Percentiles rank a stretch among this genome's conserved stretches.
phyloP scores from a whole-genome alignment of 306 rosid species.

The Vigna radiata region DNA sequence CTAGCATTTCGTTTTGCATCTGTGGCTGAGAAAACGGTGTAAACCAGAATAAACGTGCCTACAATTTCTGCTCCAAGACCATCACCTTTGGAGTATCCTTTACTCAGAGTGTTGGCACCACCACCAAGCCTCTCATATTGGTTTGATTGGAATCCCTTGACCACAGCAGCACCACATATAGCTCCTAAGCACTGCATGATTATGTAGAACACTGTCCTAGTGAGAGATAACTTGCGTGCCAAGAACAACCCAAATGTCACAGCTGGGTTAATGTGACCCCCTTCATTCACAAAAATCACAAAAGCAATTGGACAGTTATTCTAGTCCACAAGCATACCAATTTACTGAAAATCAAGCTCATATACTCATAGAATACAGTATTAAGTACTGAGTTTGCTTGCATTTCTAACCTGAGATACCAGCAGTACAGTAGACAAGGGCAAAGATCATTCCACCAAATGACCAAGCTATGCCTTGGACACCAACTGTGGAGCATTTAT shows the following conservation, averaged over 20 bases:
- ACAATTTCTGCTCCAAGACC: conserved; percentile 36
- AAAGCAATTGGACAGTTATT: background rate
- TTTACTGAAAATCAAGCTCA: background rate
- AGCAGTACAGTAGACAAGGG: conserved; percentile 56
- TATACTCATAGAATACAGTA: background rate
- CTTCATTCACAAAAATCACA: conserved; percentile 2
- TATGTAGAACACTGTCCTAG: conserved; percentile 20
- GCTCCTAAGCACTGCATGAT: conserved; percentile 35
- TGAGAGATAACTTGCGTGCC: conserved; percentile 34
- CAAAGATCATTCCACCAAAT: conserved; percentile 59
- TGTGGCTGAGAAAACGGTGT: conserved; percentile 27
- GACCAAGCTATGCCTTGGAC: conserved; percentile 60
- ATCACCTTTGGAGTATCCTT: conserved; percentile 21
- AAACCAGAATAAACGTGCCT: conserved; percentile 26
- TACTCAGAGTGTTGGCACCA: conserved; percentile 27
- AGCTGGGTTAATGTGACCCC: conserved; percentile 41
- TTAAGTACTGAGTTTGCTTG: background rate
- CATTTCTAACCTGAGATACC: conserved; percentile 51
- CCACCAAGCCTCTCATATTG: conserved; percentile 38
- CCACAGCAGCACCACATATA: conserved; percentile 33
- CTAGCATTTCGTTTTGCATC: conserved; percentile 29
- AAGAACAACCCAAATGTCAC: conserved; percentile 31
- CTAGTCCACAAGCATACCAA: background rate
- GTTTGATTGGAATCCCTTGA: conserved; percentile 34
- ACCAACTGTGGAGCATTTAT: conserved; percentile 53